phyloP scores from a whole-genome alignment of 768 basidiomycete species.

The Saitozyma podzolica region DNA sequence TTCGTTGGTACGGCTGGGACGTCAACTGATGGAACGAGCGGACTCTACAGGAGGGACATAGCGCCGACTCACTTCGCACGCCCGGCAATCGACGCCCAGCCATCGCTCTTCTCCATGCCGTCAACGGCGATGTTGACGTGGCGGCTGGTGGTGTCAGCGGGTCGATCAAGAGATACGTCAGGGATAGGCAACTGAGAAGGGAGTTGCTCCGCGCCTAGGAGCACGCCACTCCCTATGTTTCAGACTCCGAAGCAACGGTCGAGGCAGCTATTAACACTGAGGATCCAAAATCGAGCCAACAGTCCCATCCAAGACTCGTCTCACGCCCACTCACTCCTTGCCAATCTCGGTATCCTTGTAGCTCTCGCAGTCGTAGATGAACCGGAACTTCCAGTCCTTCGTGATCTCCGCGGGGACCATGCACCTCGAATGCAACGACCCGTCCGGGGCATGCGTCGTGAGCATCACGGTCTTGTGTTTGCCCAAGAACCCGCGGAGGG shows the following conservation, averaged over 20 bases:
- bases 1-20: slow-evolving; percentile 55
- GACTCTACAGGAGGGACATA: not conserved
- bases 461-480: slow-evolving; percentile 71
- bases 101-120: slow-evolving; percentile 60
- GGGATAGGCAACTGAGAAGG: too few relatives aligned
- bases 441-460: slow-evolving; percentile 68
- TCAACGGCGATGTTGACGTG: slow-evolving; percentile 79
- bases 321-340: slow-evolving; percentile 50
- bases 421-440: slow-evolving; percentile 73
- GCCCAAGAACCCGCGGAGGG: slow-evolving; percentile 66
- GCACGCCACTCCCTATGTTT: too few relatives aligned
- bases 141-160: slow-evolving; percentile 55
- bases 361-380: slow-evolving; percentile 46
- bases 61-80: slow-evolving; percentile 62
- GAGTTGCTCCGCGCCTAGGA: too few relatives aligned
- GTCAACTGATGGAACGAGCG: slow-evolving; percentile 13
- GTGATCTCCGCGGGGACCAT: slow-evolving; percentile 69
- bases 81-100: slow-evolving; percentile 80
- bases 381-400: slow-evolving; percentile 50
- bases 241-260: too few relatives aligned
- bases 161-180: slow-evolving; percentile 52
- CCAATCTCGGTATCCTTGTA: slow-evolving; percentile 44
- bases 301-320: too few relatives aligned
- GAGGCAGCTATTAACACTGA: slow-evolving; percentile 16
- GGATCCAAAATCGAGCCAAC: slow-evolving; percentile 57